Base-by-base conservation (phyloP, 2,329 filamentous ascomycete genomes). In the Parastagonospora avenae region DNA sequence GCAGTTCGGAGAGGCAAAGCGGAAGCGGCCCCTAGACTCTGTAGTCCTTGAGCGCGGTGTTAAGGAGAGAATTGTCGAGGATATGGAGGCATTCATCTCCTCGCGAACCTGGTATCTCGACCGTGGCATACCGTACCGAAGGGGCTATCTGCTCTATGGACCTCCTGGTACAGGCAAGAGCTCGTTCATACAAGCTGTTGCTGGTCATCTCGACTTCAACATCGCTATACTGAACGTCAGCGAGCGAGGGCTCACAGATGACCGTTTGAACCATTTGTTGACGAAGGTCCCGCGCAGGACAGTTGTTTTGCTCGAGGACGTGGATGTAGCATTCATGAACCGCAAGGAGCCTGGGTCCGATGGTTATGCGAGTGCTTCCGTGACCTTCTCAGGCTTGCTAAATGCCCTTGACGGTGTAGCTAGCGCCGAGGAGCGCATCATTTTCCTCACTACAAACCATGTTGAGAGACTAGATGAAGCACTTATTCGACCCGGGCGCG, bases 371-470 rank as follows among this genome's bases (percentile, higher is more conserved):
- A 92, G 92, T 24, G 88, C 90, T 2, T 94, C 90, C 14, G 92
- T 97, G 19, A 99, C 94, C 0, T 97, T 97, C 66, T 97, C 93
- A 0, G 93, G 93, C 0, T 78, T 97, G 15, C 78, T 97, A 32
- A 82, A 82, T 50, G 79, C 79, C 2, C 68, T 82, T 11, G 94
- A 99, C 57, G 94, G 94, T 1, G 86, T 97, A n/a, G 92, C 92
- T 6, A 95, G 92, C 44, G 91, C 92, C 10, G 94, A 97, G 71
- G 93, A 97, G 77, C 85, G 94, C 46, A 90, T 99, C 55, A 86
- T 95, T 1, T 96, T 99, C 74, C 80, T 96, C 56, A 99, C 94
- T 2, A 96, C 93, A 15, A 99, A 99, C 67, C 91, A 97, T 67
- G 86, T 96, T 32, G 92, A 97, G 60, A 84, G 91, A 35, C 82